Evolutionary conservation across 2,329 filamentous ascomycete genomes (phyloP), one percentile per base, ranked within the genome.

Genomic region (Fusarium compactum): DNA sequence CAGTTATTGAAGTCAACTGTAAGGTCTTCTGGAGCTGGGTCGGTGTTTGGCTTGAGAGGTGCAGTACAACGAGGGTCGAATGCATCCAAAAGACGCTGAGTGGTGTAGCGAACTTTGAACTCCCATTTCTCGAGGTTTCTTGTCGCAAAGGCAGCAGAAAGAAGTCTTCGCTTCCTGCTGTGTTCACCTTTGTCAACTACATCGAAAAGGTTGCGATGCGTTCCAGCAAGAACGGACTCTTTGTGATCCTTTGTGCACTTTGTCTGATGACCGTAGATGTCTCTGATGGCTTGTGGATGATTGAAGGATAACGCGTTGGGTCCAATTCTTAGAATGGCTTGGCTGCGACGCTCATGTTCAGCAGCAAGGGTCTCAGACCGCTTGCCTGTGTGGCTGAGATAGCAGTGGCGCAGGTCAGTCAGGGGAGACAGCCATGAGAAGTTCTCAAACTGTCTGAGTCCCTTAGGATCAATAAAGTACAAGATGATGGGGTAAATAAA

Each of bases 81-180:
- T 25, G 82, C 80, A 24, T 74, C 76, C 47, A 86, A 78, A 44
- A 86, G 74, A 22, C 82, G 79, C n/a, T 80, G 76, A 0, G 82
- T 80, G 73, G 86, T 87, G 68, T 87, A 85, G n/a, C 83, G 83
- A 8, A 87, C 85, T 69, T 87, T 87, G 77, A 83, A 81, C 68
- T 87, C 85, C 85, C 86, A 87, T 5, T 78, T 80, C 69, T 86
- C 85, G 2, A 87, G 80, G 67, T 87, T 87, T 74, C 85, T 85
- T 48, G 85, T 73, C 0, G 86, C 85, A 65, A 86, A 87, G 2
- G 85, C 85, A 1, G 81, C 80, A 2, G 84, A 83, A 5, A 88
- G 74, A 4, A 85, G 78, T 61, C 84, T 83, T 32, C 85, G 81
- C 74, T 87, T 87, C 10, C 83, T 79, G 2, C 82, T 79, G 65